A percentile compares a stretch with the other conserved stretches of the same genome.
Conservation (phyloP, 2,329 filamentous ascomycete species). For the Capronia coronata region DNA sequence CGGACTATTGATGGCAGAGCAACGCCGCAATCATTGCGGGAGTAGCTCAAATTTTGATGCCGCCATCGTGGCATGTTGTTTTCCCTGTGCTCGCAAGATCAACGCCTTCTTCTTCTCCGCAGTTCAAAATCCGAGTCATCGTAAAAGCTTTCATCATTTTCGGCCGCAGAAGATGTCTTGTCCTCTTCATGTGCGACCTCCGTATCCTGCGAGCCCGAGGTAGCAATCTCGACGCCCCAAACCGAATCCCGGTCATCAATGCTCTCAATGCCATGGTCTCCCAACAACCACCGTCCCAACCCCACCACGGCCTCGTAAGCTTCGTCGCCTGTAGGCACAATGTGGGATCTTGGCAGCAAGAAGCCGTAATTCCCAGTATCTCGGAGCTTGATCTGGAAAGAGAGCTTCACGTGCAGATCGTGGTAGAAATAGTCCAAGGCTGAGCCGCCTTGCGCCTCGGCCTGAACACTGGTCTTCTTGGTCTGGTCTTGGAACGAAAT, state of each 20-base stretch:
- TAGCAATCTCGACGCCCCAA: slow-evolving; percentile 13
- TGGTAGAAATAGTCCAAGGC: slow-evolving; percentile 96
- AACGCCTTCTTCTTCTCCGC: slow-evolving; percentile 4
- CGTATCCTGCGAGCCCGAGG: neutral
- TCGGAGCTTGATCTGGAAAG: slow-evolving; percentile 87
- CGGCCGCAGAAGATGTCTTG: neutral
- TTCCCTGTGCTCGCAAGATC: no score
- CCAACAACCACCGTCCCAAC: slow-evolving; percentile 70
- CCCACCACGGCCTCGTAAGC: slow-evolving; percentile 76
- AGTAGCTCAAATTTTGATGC: no score
- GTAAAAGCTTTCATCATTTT: neutral
- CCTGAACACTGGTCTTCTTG: slow-evolving; percentile 42
- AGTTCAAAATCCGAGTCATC: slow-evolving; percentile 4
- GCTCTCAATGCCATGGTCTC: slow-evolving; percentile 29
- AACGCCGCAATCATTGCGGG: no score
- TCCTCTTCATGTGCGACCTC: neutral
- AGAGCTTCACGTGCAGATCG: slow-evolving; percentile 70
- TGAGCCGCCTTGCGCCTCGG: slow-evolving; percentile 74
- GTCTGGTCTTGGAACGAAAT: slow-evolving; percentile 37
- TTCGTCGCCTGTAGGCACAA: slow-evolving; percentile 83
- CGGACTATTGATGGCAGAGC: no score
- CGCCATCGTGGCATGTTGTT: no score
- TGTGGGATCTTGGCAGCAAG: slow-evolving; percentile 75
- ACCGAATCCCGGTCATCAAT: slow-evolving; percentile 12
- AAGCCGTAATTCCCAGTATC: slow-evolving; percentile 95